Evolutionary conservation across 1,284 basidiomycete genomes (phyloP).

Genomic region (Ustilago loliicola): DNA sequence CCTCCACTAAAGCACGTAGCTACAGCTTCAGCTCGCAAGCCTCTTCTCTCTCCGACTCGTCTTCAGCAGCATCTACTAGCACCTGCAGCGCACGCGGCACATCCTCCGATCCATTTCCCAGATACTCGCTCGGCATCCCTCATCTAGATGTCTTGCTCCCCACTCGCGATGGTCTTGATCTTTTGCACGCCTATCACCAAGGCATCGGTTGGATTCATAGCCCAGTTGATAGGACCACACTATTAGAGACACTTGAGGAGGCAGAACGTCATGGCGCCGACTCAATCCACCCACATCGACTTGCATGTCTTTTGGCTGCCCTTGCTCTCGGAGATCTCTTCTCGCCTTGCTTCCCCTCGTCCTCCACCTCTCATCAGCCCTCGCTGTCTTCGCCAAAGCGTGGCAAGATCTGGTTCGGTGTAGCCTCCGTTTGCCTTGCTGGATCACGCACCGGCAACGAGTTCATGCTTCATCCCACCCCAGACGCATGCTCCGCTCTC

Average conservation of each 20-base stretch:
- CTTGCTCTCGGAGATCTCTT: conserved; percentile 41
- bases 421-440: conserved; percentile 34
- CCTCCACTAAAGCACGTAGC: neutral
- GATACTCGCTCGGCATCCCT: conserved; percentile 30
- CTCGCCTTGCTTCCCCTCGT: conserved; percentile 14
- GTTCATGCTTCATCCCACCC: conserved; percentile 32
- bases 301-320: conserved; percentile 39
- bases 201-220: conserved; percentile 38
- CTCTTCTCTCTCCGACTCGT: neutral
- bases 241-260: conserved; percentile 37
- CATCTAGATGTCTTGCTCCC: conserved; percentile 37
- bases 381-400: conserved; percentile 14
- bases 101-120: conserved; percentile 19
- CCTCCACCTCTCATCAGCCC: neutral
- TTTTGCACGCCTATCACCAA: conserved; percentile 35
- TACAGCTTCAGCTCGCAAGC: conserved; percentile 6
- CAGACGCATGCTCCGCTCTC: conserved; percentile 42
- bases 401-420: conserved; percentile 34
- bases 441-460: conserved; percentile 15
- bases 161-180: conserved; percentile 27
- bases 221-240: conserved; percentile 30
- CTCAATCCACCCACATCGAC: conserved; percentile 38
- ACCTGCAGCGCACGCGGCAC: neutral
- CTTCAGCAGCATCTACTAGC: neutral
- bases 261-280: conserved; percentile 34